Base-by-base conservation (phyloP, 1,139 yeast species). In the Hyphopichia wangnamkhiaoensis region DNA sequence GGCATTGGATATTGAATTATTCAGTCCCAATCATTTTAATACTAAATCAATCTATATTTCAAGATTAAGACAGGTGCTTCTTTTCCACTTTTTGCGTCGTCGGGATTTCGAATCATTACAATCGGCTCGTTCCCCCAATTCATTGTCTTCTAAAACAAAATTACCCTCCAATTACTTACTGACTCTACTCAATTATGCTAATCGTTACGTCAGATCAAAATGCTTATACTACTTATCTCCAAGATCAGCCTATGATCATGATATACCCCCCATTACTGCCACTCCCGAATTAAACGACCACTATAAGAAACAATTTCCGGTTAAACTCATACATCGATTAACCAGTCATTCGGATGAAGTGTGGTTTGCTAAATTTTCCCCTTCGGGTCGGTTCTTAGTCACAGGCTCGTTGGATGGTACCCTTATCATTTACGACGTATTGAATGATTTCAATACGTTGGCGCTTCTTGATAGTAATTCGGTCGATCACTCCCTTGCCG, bases 311-410 rank as follows among this genome's bases (percentile, higher is more conserved):
- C 49, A 62, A 25, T 79, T 84, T 47, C 93, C 93, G 1, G 63
- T 63, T 21, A 61, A 64, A 14, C 58, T 62, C 13, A 50, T 68
- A 14, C 61, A 59, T 38, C 63, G 68, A 0, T 56, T 89, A 17
- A 55, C 64, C 2, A 68, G 71, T 37, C 94, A 87, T 54, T 63
- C 68, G 0, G 82, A 84, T 50, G 96, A 91, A 57, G 94, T 88
- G 5, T 91, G 97, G 97, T 84, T 74, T 53, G 71, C 85, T 13
- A 78, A 79, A 43, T 90, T 88, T 55, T 84, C 94, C 3, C 88
- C 90, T 31, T 75, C 77, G 61, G 97, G 97, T 1, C 72, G 71
- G 43, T 81, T 69, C 46, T 65, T 91, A 37, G 95, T 89, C 8
- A 78, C 93, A 0, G 89, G 93, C 0, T 82, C 94, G 9, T 75